phyloP scores from a whole-genome alignment of 768 basidiomycete species.

The Boletus tomentosulus region DNA sequence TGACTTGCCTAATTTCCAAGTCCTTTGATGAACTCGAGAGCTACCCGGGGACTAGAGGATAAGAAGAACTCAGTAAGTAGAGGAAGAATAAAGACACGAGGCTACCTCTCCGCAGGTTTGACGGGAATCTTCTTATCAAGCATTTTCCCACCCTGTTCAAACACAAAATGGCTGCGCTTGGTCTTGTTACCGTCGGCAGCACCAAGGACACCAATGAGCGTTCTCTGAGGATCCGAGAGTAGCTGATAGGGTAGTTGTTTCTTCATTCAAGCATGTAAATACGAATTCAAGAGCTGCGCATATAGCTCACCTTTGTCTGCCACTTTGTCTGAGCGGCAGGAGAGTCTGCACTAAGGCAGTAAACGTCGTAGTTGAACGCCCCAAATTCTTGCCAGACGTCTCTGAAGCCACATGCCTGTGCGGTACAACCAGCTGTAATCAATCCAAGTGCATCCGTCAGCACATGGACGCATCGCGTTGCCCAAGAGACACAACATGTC shows the following conservation, averaged over 20 bases:
- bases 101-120: constrained; percentile 78
- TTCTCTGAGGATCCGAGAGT: constrained; percentile 83
- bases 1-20: constrained; percentile 8
- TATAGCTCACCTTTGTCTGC: constrained; percentile 69
- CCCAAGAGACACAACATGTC: neutral
- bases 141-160: constrained; percentile 87
- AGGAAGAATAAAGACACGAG: neutral
- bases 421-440: constrained; percentile 77
- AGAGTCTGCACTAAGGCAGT: constrained; percentile 80
- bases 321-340: constrained; percentile 75
- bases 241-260: constrained; percentile 83
- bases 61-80: neutral
- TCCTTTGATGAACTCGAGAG: constrained; percentile 65
- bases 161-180: constrained; percentile 91
- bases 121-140: constrained; percentile 83
- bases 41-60: constrained; percentile 50
- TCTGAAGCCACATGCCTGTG: constrained; percentile 88
- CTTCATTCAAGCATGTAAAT: constrained; percentile 34
- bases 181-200: constrained; percentile 77
- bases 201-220: constrained; percentile 76
- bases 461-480: neutral
- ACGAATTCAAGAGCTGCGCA: neutral
- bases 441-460: constrained; percentile 3
- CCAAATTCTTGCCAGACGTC: constrained; percentile 79
- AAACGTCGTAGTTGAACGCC: constrained; percentile 60